Percentiles rank a stretch among this genome's conserved stretches.
These are phyloP conservation scores for Heteromeles arbutifolia DNA, from an alignment of 306 rosid genomes.

Conservation along the genomic window DNA sequence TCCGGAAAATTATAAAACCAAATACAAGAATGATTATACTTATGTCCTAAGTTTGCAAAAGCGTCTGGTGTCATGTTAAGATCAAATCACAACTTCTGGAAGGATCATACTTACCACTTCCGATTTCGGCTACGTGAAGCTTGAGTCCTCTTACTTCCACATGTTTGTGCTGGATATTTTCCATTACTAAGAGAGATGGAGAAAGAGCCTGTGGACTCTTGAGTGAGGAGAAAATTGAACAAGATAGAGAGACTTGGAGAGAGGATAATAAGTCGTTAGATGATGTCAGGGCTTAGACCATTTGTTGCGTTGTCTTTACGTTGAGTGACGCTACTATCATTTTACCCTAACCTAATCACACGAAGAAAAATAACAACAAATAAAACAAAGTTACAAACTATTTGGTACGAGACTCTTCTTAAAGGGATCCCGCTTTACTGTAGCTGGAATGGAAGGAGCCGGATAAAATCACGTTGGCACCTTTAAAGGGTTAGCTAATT, in stretches of 20 bases:
- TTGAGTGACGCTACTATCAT: too few relatives aligned
- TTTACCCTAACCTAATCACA: too few relatives aligned
- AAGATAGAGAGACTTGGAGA: neutral
- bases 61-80: neutral
- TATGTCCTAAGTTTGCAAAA: neutral
- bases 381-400: too few relatives aligned
- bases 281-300: too few relatives aligned
- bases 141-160: slow-evolving; percentile 61
- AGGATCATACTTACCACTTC: slow-evolving; percentile 22
- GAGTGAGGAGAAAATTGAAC: neutral
- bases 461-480: too few relatives aligned
- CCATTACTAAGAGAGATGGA: slow-evolving; percentile 30
- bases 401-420: too few relatives aligned
- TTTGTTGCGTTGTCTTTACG: too few relatives aligned
- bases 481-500: too few relatives aligned
- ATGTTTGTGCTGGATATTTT: slow-evolving; percentile 43
- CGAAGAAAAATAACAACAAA: too few relatives aligned
- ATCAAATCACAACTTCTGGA: neutral
- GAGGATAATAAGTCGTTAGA: neutral
- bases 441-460: too few relatives aligned
- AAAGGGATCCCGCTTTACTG: too few relatives aligned
- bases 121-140: slow-evolving; percentile 64
- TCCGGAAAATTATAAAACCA: neutral
- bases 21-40: neutral
- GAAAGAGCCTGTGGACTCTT: neutral